Conservation (phyloP, 1,284 basidiomycete species). For the Melampsora larici-populina region DNA sequence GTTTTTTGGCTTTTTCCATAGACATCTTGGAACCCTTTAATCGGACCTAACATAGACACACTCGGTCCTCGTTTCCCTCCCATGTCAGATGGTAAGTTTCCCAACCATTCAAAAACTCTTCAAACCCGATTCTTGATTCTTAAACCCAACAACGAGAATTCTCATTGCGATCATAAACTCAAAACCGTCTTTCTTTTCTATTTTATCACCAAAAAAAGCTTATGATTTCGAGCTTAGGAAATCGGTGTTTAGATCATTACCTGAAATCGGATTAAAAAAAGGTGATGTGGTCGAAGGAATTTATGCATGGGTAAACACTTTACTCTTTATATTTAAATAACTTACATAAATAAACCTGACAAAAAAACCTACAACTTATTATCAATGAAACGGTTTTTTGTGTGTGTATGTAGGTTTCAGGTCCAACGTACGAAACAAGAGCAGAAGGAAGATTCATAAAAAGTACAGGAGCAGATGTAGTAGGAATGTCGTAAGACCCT, state of each 20-base stretch:
- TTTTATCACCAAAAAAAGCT: constrained; percentile 10
- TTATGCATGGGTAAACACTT: constrained; percentile 79
- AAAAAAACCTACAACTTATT: too few species aligned
- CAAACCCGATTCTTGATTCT: too few species aligned
- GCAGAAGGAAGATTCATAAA: constrained; percentile 73
- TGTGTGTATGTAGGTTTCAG: constrained; percentile 33
- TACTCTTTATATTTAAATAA: too few species aligned
- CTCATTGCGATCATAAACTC: too few species aligned
- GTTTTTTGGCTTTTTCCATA: neutral
- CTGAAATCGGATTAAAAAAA: constrained; percentile 50
- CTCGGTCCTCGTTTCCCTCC: constrained; percentile 69
- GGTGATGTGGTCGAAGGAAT: constrained; percentile 67
- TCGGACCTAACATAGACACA: constrained; percentile 64
- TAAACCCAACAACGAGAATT: too few species aligned
- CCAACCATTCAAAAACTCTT: constrained; percentile 48
- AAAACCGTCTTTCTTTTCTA: too few species aligned
- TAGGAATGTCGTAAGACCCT: constrained; percentile 34
- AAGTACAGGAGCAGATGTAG: constrained; percentile 60
- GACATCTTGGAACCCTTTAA: constrained; percentile 68
- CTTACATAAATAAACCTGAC: too few species aligned
- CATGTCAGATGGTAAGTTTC: constrained; percentile 74
- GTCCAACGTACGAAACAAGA: constrained; percentile 75
- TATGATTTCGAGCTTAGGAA: constrained; percentile 41
- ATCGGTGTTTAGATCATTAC: constrained; percentile 35
- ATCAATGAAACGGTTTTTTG: too few species aligned